Conservation (phyloP, 805 yeast genomes). For the Scheffersomyces coipomensis region DNA sequence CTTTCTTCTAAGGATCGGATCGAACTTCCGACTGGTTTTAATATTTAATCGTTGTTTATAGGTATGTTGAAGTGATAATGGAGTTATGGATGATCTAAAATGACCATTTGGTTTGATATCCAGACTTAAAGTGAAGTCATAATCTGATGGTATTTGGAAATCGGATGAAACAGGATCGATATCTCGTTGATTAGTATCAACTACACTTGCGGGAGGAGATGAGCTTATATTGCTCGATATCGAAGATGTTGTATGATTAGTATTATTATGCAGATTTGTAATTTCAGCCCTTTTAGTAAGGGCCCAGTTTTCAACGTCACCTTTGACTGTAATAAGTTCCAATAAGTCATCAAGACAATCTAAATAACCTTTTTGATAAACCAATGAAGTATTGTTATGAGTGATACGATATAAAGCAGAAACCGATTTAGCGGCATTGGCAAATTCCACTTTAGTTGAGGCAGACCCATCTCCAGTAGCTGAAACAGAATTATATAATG, state of each 20-base stretch:
- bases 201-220: not conserved
- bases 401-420: conserved; percentile 59
- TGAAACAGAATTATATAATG: conserved; percentile 28
- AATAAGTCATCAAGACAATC: conserved; percentile 60
- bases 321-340: conserved; percentile 34
- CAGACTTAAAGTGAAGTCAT: conserved; percentile 28
- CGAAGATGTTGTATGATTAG: not conserved
- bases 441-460: conserved; percentile 27
- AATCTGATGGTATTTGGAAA: conserved; percentile 13
- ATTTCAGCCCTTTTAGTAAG: conserved; percentile 46
- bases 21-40: conserved; percentile 10
- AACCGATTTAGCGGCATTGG: conserved; percentile 42
- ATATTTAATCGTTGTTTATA: conserved; percentile 15
- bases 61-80: conserved; percentile 36
- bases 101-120: conserved; percentile 25
- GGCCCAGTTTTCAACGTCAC: conserved; percentile 55
- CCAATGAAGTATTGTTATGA: conserved; percentile 47
- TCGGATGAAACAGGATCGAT: not conserved
- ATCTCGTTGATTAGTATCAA: not conserved
- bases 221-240: not conserved
- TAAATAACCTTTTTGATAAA: conserved; percentile 57
- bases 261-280: conserved; percentile 10
- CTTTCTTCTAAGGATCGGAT: conserved; percentile 6
- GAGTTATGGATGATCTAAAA: conserved; percentile 35
- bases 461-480: conserved; percentile 3